Evolutionary conservation across 2,329 filamentous ascomycete genomes (phyloP), one percentile per base, ranked within the genome.

Genomic region (Penicillium hordei): DNA sequence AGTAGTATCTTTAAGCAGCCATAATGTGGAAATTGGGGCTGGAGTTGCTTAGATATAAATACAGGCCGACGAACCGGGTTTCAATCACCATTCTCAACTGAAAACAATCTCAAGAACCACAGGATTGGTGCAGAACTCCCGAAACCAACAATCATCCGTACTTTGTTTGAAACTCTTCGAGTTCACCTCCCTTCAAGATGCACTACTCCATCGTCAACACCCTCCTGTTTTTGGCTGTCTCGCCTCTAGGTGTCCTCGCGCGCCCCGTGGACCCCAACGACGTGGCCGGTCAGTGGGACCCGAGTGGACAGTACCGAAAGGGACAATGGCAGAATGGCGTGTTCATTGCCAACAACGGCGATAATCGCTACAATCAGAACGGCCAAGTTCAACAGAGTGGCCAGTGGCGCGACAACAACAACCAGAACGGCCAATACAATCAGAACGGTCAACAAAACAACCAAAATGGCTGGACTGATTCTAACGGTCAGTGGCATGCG

Each of bases 211-310:
- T 65, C 34, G 58, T 61, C 60, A 60, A 59, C 52, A 57, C 60
- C 57, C 61, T 67, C 31, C 51, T 66, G 21, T 40, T 68, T 15
- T 33, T 69, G 60, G 60, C 61, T 13, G 39, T 62, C 42, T 66
- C 63, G n/a, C 63, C 66, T 33, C 52, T 67, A 40, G 51, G 58
- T 17, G 57, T 59, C 33, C 52, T 63, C 46, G 63, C 64, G 17
- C 59, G 63, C 23, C 65, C 65, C 15, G 55, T 68, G 13, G 63
- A 66, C 44, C 64, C 63, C 34, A 65, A 63, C 31, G 58, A 60
- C 19, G 52, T 63, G n/a, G 40, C 59, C 27, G 65, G 59, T 23
- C 57, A 61, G 8, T 65, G 63, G 63, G 63, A 67, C 8, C 63
- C 63, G 3, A 62, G 52, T 51, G 65, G 63, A 17, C 60, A 65